Base-by-base conservation (phyloP, 441 rosid species). In the Pelargonium myrrhifolium region DNA sequence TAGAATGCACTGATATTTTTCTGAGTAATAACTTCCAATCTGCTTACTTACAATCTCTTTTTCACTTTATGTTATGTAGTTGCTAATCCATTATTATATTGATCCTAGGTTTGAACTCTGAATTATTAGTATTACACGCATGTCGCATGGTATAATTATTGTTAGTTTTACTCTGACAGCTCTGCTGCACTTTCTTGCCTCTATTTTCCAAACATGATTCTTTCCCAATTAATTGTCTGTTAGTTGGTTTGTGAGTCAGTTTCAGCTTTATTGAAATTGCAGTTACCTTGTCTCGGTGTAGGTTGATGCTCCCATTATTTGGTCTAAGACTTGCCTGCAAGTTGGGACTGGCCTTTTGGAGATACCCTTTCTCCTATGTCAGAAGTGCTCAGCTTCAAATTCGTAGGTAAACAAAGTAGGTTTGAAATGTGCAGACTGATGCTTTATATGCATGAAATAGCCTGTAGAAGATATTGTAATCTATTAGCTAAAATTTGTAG, bases 241-340 rank as follows among this genome's bases (percentile, higher is more conserved):
- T 37, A 21, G 65, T 55, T 35, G 40, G 58, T 28, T 63, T 62
- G 24, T 60, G 49, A 14, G 62, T 71, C 51, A 69, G 17, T 15
- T 62, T 61, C 45, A 10, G 53, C 64, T 15, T 31, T 59, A 45
- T 39, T 55, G 39, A 56, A 64, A 12, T 35, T 58, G 42, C 1
- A 59, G 40, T 75, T 70, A 24, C 72, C 69, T 64, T 53, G 21
- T 55, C 55, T 42, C 65, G 28, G 35, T 81, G 79, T 72, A 88
- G 94, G 81, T 69, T 81, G 82, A 80, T 67, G 86, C 74, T 85
- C 65, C 88, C 91, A 53, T 69, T 82, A 55, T 82, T 81, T 71
- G 82, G 87, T 74, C 65, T 83, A 58, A 82, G 68, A 70, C 81
- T 86, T 60, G 83, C 81, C 68, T 80, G 79, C 80, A 81, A 72